phyloP scores from a whole-genome alignment of 1,139 yeast genomes.

The Lipomyces yarrowii region DNA sequence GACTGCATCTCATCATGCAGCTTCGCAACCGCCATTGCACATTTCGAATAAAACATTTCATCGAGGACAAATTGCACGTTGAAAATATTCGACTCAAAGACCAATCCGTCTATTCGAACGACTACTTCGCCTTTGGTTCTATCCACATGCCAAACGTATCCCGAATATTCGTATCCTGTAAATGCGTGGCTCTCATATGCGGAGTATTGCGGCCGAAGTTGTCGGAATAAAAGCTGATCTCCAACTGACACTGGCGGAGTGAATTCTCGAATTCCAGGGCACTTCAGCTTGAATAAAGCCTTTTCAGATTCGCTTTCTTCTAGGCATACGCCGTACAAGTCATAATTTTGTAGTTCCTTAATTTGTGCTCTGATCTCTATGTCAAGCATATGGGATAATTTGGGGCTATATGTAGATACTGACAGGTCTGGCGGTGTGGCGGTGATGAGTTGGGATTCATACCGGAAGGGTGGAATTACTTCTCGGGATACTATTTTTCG shows the following conservation, averaged over 20 bases:
- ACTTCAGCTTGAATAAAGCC: conserved; percentile 14
- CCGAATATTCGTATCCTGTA: conserved; percentile 25
- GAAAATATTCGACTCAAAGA: conserved; percentile 22
- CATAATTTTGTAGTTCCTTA: conserved; percentile 13
- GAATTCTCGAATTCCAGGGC: conserved; percentile 32
- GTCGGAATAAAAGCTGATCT: conserved; percentile 26
- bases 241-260: conserved; percentile 30
- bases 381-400: conserved; percentile 13
- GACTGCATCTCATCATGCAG: conserved; percentile 4
- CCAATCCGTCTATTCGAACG: conserved; percentile 22
- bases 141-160: conserved; percentile 23
- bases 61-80: conserved; percentile 26
- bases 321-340: conserved; percentile 20
- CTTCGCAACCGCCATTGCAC: conserved; percentile 15
- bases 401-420: conserved; percentile 2
- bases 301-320: conserved; percentile 3
- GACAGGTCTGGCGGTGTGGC: conserved; percentile 5
- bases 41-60: not conserved
- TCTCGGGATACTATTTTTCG: conserved; percentile 12
- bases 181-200: conserved; percentile 14
- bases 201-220: conserved; percentile 25
- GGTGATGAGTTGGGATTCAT: not conserved
- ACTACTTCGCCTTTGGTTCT: conserved; percentile 26
- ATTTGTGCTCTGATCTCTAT: conserved; percentile 22
- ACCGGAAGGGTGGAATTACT: conserved; percentile 1